These are phyloP conservation scores for Veloboletus limbatus DNA, from an alignment of 1,284 basidiomycete species.

Conservation along the genomic window DNA sequence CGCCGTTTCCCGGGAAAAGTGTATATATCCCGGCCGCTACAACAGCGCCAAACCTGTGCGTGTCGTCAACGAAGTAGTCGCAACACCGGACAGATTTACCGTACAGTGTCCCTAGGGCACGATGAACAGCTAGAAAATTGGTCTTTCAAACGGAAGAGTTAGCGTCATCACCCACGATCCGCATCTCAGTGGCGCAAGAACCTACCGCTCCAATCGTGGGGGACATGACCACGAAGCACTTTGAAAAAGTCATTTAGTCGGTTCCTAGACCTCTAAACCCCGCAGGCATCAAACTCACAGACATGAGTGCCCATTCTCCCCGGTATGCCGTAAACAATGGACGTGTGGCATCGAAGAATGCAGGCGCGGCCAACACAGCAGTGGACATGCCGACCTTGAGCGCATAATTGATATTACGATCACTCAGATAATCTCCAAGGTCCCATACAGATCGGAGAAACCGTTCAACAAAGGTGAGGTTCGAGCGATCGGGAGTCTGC, in stretches of 20 bases:
- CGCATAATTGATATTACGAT: conserved; percentile 83
- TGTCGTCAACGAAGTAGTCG: conserved; percentile 7
- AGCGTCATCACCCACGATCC: conserved; percentile 3
- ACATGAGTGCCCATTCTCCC: conserved; percentile 95
- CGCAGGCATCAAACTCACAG: conserved; percentile 46
- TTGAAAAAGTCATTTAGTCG: conserved; percentile 6
- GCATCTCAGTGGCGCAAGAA: conserved; percentile 16
- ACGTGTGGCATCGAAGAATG: conserved; percentile 78
- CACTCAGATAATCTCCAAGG: conserved; percentile 64
- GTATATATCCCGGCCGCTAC: conserved; percentile 73
- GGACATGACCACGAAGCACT: conserved; percentile 88
- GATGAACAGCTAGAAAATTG: conserved; percentile 75
- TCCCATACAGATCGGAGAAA: conserved; percentile 75
- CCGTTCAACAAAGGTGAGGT: conserved; percentile 57
- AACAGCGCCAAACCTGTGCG: conserved; percentile 68
- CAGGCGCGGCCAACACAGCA: conserved; percentile 79
- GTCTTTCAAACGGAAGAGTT: conserved; percentile 50
- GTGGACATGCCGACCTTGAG: conserved; percentile 85
- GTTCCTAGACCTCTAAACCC: conserved; percentile 9
- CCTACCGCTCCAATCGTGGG: conserved; percentile 82
- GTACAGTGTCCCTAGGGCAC: conserved; percentile 81
- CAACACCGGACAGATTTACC: conserved; percentile 25
- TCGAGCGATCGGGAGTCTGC: conserved; percentile 65
- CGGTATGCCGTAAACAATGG: conserved; percentile 78
- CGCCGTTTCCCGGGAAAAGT: conserved; percentile 73